Base-by-base conservation (phyloP, 2,329 filamentous ascomycete genomes). In the Alternaria ventricosa region DNA sequence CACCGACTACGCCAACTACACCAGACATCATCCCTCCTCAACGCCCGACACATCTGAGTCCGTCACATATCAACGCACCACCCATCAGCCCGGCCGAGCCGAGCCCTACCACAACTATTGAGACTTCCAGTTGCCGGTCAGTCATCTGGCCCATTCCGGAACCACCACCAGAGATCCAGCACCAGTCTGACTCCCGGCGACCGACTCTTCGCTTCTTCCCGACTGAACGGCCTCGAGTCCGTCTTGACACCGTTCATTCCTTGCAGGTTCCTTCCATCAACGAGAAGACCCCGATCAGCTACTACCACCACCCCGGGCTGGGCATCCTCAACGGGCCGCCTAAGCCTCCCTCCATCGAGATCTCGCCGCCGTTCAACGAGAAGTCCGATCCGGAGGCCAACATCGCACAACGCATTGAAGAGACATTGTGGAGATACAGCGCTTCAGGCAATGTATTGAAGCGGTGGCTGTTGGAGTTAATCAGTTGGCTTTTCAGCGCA, bases 401-500 rank as follows among this genome's bases (percentile, higher is more conserved):
- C 41, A 57, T 77, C 15, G 71, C 73, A 0, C 60, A 77, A n/a
- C 53, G 71, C 0, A 73, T 77, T 1, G 75, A 77, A 25, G 20
- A 73, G 10, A 50, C 11, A 1, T 18, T 77, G 0, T 75, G 60
- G 55, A 15, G 25, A 8, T 76, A 71, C 22, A 77, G 18, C 36
- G 3, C 18, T 0, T 74, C 71, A 0, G 64, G 67, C 0, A 75
- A 71, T 10, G 41, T 75, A 2, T 1, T 74, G 0, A 70, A 77
- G 8, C 33, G 71, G 23, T 77, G 73, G 75, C 9, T 77, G 0
- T 15, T 76, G 0, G 75, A 76, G 13, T 55, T 76, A 0, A 23
- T 75, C 23, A 74, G 75, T 10, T 77, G 73, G 75, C 1, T 63
- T 0, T 50, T 77, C 22, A 77, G 75, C 8, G 72, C 72, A 0